Evolutionary conservation across 805 yeast genomes (phyloP).

Genomic region (Yamadazyma phyllophila): DNA sequence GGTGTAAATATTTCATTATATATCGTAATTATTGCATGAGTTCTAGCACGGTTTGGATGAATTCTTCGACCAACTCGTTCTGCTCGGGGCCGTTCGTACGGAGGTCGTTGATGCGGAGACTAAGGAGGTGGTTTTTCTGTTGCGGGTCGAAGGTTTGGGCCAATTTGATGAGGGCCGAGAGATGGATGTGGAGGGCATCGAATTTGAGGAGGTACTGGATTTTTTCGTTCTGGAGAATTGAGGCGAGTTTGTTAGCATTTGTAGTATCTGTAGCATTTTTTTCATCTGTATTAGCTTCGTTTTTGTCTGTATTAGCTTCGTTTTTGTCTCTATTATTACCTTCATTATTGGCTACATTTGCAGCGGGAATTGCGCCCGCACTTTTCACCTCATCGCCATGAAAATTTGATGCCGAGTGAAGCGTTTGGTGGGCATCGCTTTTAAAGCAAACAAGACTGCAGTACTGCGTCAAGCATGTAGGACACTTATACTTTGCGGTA

Average conservation of each 20-base stretch:
- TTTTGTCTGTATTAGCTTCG: too few relatives aligned
- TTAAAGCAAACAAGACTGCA: slow-evolving; percentile 68
- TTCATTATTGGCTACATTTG: background rate
- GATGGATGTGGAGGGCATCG: slow-evolving; percentile 56
- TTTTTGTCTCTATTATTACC: too few relatives aligned
- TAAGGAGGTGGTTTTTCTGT: slow-evolving; percentile 57
- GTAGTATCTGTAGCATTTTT: too few relatives aligned
- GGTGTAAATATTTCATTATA: too few relatives aligned
- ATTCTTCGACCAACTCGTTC: slow-evolving; percentile 70
- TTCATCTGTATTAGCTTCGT: too few relatives aligned
- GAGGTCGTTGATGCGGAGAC: slow-evolving; percentile 57
- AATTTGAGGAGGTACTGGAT: slow-evolving; percentile 47
- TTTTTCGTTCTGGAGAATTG: slow-evolving; percentile 39
- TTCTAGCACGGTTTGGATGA: slow-evolving; percentile 43
- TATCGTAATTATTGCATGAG: background rate
- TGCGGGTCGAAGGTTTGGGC: slow-evolving; percentile 29
- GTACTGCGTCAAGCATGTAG: slow-evolving; percentile 44
- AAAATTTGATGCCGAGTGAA: background rate
- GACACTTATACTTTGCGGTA: slow-evolving; percentile 55
- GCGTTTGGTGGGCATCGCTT: slow-evolving; percentile 28
- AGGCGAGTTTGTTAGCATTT: slow-evolving; percentile 14
- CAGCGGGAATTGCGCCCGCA: background rate
- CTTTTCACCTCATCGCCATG: slow-evolving; percentile 18
- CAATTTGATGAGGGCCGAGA: slow-evolving; percentile 39
- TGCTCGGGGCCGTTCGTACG: slow-evolving; percentile 64